phyloP scores from a whole-genome alignment of 2,329 filamentous ascomycete genomes.

The Epichloe bromicola region DNA sequence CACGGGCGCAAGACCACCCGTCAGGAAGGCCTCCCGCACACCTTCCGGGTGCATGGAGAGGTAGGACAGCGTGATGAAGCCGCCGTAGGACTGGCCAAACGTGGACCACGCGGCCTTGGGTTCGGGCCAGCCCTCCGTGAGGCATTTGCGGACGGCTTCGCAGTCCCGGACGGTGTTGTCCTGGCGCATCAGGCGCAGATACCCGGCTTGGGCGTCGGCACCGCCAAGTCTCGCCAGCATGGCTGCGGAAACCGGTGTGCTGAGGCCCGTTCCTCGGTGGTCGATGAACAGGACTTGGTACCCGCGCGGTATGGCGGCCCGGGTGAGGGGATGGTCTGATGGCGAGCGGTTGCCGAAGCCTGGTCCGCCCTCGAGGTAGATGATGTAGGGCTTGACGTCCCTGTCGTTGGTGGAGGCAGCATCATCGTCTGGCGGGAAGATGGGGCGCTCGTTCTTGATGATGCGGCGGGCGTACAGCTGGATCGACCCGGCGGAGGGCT shows the following conservation, averaged over 20 bases:
- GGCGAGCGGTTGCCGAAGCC: constrained; percentile 66
- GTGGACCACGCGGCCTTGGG: constrained; percentile 70
- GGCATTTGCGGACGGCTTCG: constrained; percentile 66
- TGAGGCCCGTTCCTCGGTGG: constrained; percentile 79
- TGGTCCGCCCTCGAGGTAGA: constrained; percentile 79
- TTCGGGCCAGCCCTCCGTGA: constrained; percentile 56
- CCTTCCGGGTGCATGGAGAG: constrained; percentile 68
- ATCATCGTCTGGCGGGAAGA: constrained; percentile 31
- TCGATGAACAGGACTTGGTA: constrained; percentile 84
- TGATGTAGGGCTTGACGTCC: constrained; percentile 39
- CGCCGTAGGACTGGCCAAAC: constrained; percentile 85
- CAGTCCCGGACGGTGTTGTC: constrained; percentile 84
- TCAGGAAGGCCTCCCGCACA: constrained; percentile 70
- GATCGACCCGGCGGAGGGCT: constrained; percentile 47
- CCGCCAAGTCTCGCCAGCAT: constrained; percentile 40
- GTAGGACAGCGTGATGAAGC: constrained; percentile 75
- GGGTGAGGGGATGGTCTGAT: constrained; percentile 59
- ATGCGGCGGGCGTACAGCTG: constrained; percentile 69
- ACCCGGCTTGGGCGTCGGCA: constrained; percentile 56
- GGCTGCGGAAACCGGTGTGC: constrained; percentile 62
- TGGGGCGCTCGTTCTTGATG: constrained; percentile 49
- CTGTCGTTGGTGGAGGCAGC: neutral
- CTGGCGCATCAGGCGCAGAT: constrained; percentile 74
- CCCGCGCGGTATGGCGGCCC: constrained; percentile 58
- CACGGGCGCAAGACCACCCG: constrained; percentile 71